phyloP scores from a whole-genome alignment of 2,329 filamentous ascomycete genomes.

The Fusarium xylarioides region DNA sequence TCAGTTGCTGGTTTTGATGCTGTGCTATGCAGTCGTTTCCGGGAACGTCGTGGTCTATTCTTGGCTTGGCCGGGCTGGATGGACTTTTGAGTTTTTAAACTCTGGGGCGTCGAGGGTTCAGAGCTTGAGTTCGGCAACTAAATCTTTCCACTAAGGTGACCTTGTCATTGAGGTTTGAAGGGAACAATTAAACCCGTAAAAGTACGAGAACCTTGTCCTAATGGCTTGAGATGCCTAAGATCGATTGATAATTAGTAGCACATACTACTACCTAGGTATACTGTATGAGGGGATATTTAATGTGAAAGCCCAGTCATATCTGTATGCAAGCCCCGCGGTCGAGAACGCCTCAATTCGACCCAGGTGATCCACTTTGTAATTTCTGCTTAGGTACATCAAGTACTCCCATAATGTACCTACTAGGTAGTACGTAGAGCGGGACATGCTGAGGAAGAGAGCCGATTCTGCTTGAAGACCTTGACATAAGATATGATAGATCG shows the following conservation, averaged over 20 bases:
- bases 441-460: not conserved
- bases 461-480: not conserved
- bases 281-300: not conserved
- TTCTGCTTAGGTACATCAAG: not conserved
- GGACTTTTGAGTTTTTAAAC: slow-evolving; percentile 15
- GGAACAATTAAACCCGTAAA: not conserved
- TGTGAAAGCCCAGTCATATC: not conserved
- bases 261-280: not conserved
- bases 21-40: not conserved
- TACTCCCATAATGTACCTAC: not conserved
- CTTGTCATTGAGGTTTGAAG: not conserved
- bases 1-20: not conserved
- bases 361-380: not conserved
- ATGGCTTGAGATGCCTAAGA: not conserved
- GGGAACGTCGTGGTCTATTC: slow-evolving; percentile 24
- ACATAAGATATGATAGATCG: not conserved
- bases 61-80: not conserved
- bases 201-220: not conserved
- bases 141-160: not conserved
- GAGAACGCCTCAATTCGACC: slow-evolving; percentile 3
- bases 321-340: slow-evolving; percentile 20
- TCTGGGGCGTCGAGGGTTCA: slow-evolving; percentile 1
- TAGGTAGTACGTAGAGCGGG: not conserved
- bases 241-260: not conserved
- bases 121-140: not conserved